Percentiles rank a stretch among this genome's conserved stretches.
Conservation (phyloP, 2,329 filamentous ascomycete genomes). For the Neoscytalidium dimidiatum region DNA sequence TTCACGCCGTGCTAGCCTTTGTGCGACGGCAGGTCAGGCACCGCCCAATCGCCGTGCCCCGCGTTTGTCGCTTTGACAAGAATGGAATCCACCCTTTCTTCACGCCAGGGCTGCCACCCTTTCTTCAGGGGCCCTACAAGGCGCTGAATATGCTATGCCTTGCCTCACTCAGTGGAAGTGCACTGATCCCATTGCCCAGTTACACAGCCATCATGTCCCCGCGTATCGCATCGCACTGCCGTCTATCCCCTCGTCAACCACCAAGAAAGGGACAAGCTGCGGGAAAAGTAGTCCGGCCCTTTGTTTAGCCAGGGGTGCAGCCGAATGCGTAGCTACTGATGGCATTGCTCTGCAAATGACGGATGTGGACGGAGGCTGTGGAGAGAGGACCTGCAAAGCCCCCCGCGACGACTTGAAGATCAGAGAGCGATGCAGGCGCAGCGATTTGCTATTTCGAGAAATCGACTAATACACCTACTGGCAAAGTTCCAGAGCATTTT, state of each 20-base stretch:
- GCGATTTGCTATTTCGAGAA: not conserved
- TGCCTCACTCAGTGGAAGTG: not conserved
- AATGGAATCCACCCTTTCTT: conserved; percentile 6
- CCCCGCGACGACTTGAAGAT: not conserved
- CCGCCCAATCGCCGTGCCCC: conserved; percentile 7
- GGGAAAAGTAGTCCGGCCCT: not conserved
- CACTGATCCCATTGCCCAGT: not conserved
- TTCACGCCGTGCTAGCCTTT: not conserved
- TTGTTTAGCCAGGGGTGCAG: not conserved
- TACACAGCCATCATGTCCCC: not conserved
- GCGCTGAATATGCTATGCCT: not conserved
- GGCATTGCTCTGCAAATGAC: not conserved
- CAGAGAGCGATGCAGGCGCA: not conserved
- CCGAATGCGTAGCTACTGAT: not conserved
- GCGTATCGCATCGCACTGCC: not conserved
- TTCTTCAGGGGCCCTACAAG: conserved; percentile 14
- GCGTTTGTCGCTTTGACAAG: conserved; percentile 7
- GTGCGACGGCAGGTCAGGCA: not conserved
- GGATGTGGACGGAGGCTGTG: not conserved
- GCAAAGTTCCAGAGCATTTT: not conserved
- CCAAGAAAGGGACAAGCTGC: not conserved
- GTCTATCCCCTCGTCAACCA: not conserved
- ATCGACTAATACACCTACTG: not conserved
- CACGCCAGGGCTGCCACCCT: conserved; percentile 1
- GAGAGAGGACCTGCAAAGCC: not conserved